Evolutionary conservation across 805 yeast species (phyloP), one percentile per base, ranked within the genome.

Genomic region (Candida tammaniensis): DNA sequence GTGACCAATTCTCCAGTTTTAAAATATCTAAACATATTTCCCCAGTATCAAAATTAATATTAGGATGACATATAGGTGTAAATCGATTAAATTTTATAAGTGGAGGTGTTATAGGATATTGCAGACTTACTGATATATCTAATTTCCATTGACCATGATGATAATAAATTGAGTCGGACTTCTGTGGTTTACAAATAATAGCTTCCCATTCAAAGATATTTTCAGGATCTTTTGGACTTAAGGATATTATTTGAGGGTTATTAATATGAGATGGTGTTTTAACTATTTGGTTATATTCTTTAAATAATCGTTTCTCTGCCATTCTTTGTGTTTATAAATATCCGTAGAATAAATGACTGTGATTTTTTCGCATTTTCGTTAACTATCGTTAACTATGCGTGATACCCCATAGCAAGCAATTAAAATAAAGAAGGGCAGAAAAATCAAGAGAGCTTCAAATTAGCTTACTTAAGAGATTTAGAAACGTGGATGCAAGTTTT

Each of bases 11-110:
- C 12, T 61, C 70, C 27, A 43, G 52, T 36, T 77, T 74, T 31
- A 83, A 57, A 7, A 82, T 76, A 51, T 82, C 86, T 4, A 83
- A 57, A 54, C 91, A 83, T 6, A 83, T 80, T 42, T 80, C 86
- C 1, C 91, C 91, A 1, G 79, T 66, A 35, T 48, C 49, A 8
- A 55, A 25, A 36, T 61, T 57, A 32, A 67, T 59, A 36, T 67
- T 67, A 9, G 73, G 73, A 39, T 67, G 73, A 34, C 52, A 46
- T 31, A 67, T 61, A 9, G 68, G 68, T 2, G 72, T 60, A 20
- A 39, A 52, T 30, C 44, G 55, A 35, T 31, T 48, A 44, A 82
- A 82, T 35, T 46, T 55, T 34, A 81, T 65, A 9, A 36, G 40
- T 3, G 89, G 91, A 0, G 89, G 86, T 5, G 56, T 51, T 7